phyloP scores from a whole-genome alignment of 805 yeast species.

The Kazachstania bromeliacearum region DNA sequence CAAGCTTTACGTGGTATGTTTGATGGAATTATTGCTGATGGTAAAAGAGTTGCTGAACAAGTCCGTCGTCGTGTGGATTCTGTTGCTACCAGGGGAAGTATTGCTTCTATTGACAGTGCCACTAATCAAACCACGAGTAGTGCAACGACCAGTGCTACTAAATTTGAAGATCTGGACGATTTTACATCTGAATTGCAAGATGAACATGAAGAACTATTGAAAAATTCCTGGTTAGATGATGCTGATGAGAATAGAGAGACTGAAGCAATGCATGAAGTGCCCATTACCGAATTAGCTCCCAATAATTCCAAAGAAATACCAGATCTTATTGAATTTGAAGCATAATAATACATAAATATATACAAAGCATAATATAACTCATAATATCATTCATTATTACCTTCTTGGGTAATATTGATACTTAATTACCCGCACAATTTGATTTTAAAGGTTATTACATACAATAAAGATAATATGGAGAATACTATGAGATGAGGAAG shows the following conservation, averaged over 20 bases:
- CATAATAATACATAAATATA: slow-evolving; percentile 7
- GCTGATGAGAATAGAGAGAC: slow-evolving; percentile 8
- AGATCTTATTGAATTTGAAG: slow-evolving; percentile 28
- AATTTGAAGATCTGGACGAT: slow-evolving; percentile 26
- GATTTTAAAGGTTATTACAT: no score
- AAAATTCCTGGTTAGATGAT: slow-evolving; percentile 23
- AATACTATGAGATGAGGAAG: no score
- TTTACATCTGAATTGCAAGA: slow-evolving; percentile 18
- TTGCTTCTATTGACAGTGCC: slow-evolving; percentile 13
- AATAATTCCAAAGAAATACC: slow-evolving; percentile 6
- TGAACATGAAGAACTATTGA: slow-evolving; percentile 23
- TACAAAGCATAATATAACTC: neutral
- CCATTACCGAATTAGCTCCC: slow-evolving; percentile 9
- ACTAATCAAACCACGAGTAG: neutral
- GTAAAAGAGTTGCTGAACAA: slow-evolving; percentile 81
- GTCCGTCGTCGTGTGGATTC: slow-evolving; percentile 84
- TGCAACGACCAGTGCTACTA: slow-evolving; percentile 5
- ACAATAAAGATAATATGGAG: no score
- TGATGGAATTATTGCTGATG: slow-evolving; percentile 86
- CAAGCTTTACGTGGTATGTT: slow-evolving; percentile 75
- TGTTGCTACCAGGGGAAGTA: slow-evolving; percentile 34
- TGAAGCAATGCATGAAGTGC: slow-evolving; percentile 11
- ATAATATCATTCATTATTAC: no score
- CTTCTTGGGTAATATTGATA: no score
- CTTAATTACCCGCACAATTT: no score